Evolutionary conservation across 768 basidiomycete species (phyloP).

Genomic region (Tylopilus cervinicoccineus): DNA sequence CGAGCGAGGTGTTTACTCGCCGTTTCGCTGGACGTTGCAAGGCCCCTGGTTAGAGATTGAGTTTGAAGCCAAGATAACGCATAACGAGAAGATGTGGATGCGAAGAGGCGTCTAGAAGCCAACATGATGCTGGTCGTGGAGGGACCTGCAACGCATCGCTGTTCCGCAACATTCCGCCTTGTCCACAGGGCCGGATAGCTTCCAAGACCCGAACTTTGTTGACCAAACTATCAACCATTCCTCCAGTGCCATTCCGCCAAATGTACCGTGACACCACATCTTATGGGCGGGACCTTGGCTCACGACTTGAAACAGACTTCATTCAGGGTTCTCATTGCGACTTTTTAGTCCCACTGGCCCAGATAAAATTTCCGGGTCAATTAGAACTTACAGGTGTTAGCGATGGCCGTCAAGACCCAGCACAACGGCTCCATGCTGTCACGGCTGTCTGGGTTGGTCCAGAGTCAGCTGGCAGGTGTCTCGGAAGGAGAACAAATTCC

Average conservation of each 20-base stretch:
- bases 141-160: background rate
- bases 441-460: background rate
- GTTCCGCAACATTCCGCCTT: conserved; percentile 5
- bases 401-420: background rate
- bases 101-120: background rate
- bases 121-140: conserved; percentile 13
- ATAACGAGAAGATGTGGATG: conserved; percentile 1
- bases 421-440: background rate
- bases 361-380: background rate
- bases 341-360: background rate
- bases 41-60: conserved; percentile 2
- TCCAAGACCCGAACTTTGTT: too few species aligned
- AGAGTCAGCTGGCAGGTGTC: background rate
- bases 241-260: background rate
- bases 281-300: background rate
- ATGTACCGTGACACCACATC: too few species aligned
- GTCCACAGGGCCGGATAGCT: conserved; percentile 2
- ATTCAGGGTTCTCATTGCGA: background rate
- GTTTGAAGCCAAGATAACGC: background rate
- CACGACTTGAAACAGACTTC: conserved; percentile 1
- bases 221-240: too few species aligned
- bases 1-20: conserved; percentile 6
- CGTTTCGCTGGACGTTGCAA: conserved; percentile 20
- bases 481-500: background rate
- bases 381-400: background rate